Base-by-base conservation (phyloP, 257 asterid species). In the Eucommia ulmoides region DNA sequence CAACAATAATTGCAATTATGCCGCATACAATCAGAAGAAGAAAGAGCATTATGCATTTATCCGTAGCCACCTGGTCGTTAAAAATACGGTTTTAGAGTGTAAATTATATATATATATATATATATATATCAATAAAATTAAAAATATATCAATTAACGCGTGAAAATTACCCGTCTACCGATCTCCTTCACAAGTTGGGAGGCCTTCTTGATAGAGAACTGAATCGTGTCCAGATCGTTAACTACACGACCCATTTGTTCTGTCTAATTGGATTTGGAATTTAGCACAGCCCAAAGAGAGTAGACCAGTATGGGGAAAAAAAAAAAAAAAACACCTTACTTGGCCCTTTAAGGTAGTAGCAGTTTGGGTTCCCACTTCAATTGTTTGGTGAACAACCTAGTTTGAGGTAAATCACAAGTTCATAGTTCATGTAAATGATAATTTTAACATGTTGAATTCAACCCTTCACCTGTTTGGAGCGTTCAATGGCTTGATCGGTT, bases 161-260 rank as follows among this genome's bases (percentile, higher is more conserved):
- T n/a, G n/a, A n/a, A n/a, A n/a, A n/a, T n/a, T 66, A 89, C 96
- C 98, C 85, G 88, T 73, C 98, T 73, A 59, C 96, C 96, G 55
- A 91, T 91, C 83, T 91, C 98, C 84, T 85, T 91, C 24, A 91
- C 98, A 26, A 91, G 96, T 73, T 91, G 96, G 12, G 96, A 74
- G 33, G 98, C 98, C 68, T 91, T 91, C 67, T 91, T 91, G 4
- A 91, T 65, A 53, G 95, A 86, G 78, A 91, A 91, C 60, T 85
- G 93, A 63, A 91, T 91, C 14, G 96, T 91, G 61, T 91, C 96
- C 56, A 91, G 78, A 62, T 91, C 98, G 54, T 86, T 91, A 54
- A 91, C 95, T 53, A 86, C 66, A 58, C 98, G 94, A n/a, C 95
- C 94, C 98, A 91, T 91, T 81, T 85, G 98, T n/a, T 86, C 98